These are phyloP conservation scores for Plasmodium adleri DNA, from an alignment of 169 alveolate species.

Conservation along the genomic window DNA sequence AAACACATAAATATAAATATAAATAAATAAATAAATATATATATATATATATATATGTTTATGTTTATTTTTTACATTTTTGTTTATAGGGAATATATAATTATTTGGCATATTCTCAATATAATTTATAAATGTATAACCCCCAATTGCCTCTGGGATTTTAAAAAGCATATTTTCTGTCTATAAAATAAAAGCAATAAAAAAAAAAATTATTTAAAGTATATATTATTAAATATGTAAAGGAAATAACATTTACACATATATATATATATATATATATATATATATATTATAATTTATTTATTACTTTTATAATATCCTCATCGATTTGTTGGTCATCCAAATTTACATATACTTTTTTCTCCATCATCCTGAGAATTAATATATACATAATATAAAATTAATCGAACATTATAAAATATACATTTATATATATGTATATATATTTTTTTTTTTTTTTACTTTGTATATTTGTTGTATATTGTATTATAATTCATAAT, in stretches of 20 bases:
- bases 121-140: constrained; percentile 65
- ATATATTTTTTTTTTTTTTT: neutral
- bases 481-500: constrained; percentile 12
- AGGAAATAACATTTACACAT: neutral
- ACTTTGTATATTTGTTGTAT: constrained; percentile 47
- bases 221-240: neutral
- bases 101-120: constrained; percentile 49
- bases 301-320: constrained; percentile 35
- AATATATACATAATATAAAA: neutral
- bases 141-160: constrained; percentile 57
- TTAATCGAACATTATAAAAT: neutral
- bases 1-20: neutral
- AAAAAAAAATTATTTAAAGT: neutral
- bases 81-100: constrained; percentile 48
- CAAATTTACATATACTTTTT: constrained; percentile 25
- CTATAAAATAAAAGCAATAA: constrained; percentile 10
- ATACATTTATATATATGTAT: neutral
- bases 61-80: constrained; percentile 31
- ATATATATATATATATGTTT: neutral
- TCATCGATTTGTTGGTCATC: constrained; percentile 53
- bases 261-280: neutral
- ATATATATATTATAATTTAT: too few species aligned
- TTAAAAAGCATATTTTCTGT: constrained; percentile 41
- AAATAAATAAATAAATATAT: neutral
- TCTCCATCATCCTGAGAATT: constrained; percentile 27